These are phyloP conservation scores for Botrytis sinoallii DNA, from an alignment of 2,329 filamentous ascomycete species.

Conservation along the genomic window DNA sequence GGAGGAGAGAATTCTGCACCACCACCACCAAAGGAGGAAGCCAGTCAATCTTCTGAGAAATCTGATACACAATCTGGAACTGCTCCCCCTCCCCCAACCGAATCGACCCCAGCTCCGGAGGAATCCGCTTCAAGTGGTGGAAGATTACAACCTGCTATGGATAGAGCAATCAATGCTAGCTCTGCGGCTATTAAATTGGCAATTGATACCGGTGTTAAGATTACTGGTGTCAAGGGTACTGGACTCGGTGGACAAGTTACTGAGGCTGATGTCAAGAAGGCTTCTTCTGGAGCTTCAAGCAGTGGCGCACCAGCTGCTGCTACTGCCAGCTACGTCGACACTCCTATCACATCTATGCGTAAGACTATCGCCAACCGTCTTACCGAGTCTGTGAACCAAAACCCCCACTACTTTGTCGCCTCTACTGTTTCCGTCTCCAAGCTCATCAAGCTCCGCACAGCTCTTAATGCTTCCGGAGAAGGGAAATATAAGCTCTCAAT, in stretches of 20 bases:
- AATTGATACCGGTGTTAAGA: slow-evolving; percentile 75
- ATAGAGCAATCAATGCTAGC: slow-evolving; percentile 73
- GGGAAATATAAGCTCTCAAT: slow-evolving; percentile 99
- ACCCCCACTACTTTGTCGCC: slow-evolving; percentile 98
- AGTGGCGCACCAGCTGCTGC: slow-evolving; percentile 55
- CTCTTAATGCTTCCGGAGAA: slow-evolving; percentile 82
- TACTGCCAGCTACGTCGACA: slow-evolving; percentile 74
- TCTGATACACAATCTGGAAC: slow-evolving; percentile 55
- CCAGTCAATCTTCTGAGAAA: slow-evolving; percentile 59
- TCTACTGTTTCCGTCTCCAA: slow-evolving; percentile 88
- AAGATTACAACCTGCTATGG: slow-evolving; percentile 77
- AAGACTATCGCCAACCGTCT: slow-evolving; percentile 95
- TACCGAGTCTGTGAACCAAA: slow-evolving; percentile 82
- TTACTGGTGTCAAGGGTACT: slow-evolving; percentile 79
- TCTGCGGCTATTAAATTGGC: slow-evolving; percentile 78
- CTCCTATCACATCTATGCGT: slow-evolving; percentile 86
- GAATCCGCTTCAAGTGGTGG: slow-evolving; percentile 73
- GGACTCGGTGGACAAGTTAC: slow-evolving; percentile 85
- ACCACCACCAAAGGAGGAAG: slow-evolving; percentile 63
- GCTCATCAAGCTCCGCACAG: slow-evolving; percentile 92
- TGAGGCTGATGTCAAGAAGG: slow-evolving; percentile 91
- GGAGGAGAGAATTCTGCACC: slow-evolving; percentile 73
- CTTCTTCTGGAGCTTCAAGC: slow-evolving; percentile 52
- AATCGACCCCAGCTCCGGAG: slow-evolving; percentile 64
- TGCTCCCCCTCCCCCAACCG: slow-evolving; percentile 54